A percentile compares a stretch with the other conserved stretches of the same genome.
Evolutionary conservation across 2,329 filamentous ascomycete genomes (phyloP).

Genomic region (Alternaria sp.): DNA sequence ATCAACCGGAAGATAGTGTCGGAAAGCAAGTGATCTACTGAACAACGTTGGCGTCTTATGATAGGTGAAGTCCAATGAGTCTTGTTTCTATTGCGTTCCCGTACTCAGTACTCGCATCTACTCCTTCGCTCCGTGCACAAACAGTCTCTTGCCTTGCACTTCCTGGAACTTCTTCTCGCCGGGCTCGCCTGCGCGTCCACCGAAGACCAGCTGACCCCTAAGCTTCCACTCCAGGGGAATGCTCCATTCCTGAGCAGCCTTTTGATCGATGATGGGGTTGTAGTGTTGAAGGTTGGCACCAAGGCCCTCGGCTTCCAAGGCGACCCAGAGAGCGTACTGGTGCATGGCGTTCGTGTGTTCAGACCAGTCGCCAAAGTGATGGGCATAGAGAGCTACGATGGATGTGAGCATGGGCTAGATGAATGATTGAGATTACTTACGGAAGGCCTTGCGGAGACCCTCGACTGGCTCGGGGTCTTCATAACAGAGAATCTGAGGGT

Average conservation of each 20-base stretch:
- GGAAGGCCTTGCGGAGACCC: constrained; percentile 70
- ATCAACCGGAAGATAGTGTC: neutral
- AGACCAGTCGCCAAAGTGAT: constrained; percentile 80
- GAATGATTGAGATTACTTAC: neutral
- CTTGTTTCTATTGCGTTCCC: neutral
- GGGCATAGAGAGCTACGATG: constrained; percentile 67
- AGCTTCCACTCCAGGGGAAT: constrained; percentile 77
- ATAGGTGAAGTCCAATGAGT: neutral
- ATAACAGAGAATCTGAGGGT: constrained; percentile 76
- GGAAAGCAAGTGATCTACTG: neutral
- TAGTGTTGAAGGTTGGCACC: constrained; percentile 94
- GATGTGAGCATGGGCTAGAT: neutral
- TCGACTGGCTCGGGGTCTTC: constrained; percentile 74
- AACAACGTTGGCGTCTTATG: neutral
- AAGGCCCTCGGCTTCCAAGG: constrained; percentile 81
- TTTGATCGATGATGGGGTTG: constrained; percentile 81
- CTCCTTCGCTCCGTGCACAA: constrained; percentile 48
- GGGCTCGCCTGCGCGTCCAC: constrained; percentile 62
- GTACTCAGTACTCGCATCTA: neutral
- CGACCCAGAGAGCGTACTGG: constrained; percentile 81
- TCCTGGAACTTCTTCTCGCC: constrained; percentile 70
- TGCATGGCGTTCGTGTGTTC: constrained; percentile 81
- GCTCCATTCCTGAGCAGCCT: constrained; percentile 72
- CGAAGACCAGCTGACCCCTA: constrained; percentile 85
- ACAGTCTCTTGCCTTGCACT: constrained; percentile 66